These are phyloP conservation scores for Leccinum obscurum DNA, from an alignment of 768 basidiomycete genomes.

Conservation along the genomic window DNA sequence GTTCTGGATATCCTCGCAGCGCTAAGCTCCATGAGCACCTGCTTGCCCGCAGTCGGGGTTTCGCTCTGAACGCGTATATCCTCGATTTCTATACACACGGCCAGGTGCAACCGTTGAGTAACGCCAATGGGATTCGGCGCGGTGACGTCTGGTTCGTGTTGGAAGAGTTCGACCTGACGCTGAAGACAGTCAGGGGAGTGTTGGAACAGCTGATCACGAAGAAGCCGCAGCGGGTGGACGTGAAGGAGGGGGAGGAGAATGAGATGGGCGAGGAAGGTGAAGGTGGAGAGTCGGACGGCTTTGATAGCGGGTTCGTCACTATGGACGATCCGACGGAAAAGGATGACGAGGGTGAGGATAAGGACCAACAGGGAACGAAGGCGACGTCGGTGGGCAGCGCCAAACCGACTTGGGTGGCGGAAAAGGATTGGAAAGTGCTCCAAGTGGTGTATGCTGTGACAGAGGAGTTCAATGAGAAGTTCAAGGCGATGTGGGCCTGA, in stretches of 20 bases:
- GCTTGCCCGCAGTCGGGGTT: neutral
- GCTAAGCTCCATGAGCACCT: neutral
- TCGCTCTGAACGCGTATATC: conserved; percentile 61
- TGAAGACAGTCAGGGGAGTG: conserved; percentile 49
- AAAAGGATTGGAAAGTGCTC: conserved; percentile 57
- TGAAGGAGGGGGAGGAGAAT: conserved; percentile 14
- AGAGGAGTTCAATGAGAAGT: conserved; percentile 58
- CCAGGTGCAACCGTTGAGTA: conserved; percentile 46
- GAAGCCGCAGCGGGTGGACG: conserved; percentile 21
- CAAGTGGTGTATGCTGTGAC: conserved; percentile 44
- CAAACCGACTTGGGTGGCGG: conserved; percentile 40
- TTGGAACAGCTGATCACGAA: conserved; percentile 47
- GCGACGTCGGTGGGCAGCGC: conserved; percentile 6
- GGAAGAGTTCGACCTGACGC: conserved; percentile 54
- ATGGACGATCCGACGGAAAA: conserved; percentile 32
- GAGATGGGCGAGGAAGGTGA: conserved; percentile 19
- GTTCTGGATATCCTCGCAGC: neutral
- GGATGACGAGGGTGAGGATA: conserved; percentile 9
- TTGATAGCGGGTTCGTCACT: conserved; percentile 37
- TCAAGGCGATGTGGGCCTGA: conserved; percentile 62
- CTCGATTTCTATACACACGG: conserved; percentile 72
- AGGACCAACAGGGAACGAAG: neutral
- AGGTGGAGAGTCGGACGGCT: conserved; percentile 7
- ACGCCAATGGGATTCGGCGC: conserved; percentile 57
- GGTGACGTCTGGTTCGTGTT: conserved; percentile 68